A percentile compares a stretch with the other conserved stretches of the same genome.
Evolutionary conservation across 495 filamentous ascomycete species (phyloP).

Genomic region (Cercophora samala): DNA sequence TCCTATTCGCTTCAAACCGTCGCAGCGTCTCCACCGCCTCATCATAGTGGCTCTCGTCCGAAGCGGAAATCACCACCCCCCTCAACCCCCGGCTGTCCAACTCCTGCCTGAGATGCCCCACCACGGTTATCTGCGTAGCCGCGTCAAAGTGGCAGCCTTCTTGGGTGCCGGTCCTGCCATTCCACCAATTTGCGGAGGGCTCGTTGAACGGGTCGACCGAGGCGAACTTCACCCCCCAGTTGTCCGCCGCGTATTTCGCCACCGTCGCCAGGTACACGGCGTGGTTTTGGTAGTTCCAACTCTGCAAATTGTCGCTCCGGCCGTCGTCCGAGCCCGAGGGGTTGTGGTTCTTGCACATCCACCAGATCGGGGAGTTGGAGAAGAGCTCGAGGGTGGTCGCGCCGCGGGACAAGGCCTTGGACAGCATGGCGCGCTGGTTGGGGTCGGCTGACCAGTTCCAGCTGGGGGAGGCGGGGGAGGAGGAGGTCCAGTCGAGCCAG

Average conservation of each 20-base stretch:
- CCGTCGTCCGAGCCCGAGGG: conserved; percentile 35
- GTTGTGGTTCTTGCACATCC: conserved; percentile 42
- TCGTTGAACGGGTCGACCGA: conserved; percentile 42
- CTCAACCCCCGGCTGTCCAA: conserved; percentile 31
- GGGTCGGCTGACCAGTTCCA: conserved; percentile 37
- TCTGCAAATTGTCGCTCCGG: conserved; percentile 34
- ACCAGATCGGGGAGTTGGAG: conserved; percentile 43
- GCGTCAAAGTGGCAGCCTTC: conserved; percentile 38
- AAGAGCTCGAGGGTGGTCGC: conserved; percentile 40
- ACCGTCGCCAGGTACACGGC: conserved; percentile 41
- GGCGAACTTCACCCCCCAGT: conserved; percentile 35
- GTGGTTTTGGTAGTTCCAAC: conserved; percentile 38
- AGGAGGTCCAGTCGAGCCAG: conserved; percentile 36
- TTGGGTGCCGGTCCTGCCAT: conserved; percentile 34
- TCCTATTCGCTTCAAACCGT: conserved; percentile 19
- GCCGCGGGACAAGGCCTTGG: conserved; percentile 32
- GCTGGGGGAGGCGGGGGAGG: conserved; percentile 26
- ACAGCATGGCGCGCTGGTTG: conserved; percentile 35
- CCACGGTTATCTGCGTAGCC: conserved; percentile 28
- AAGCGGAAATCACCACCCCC: conserved; percentile 28
- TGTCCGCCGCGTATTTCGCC: conserved; percentile 35
- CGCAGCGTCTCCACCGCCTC: conserved; percentile 32
- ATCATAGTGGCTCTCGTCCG: conserved; percentile 36
- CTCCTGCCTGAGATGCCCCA: conserved; percentile 27
- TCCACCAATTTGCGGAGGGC: conserved; percentile 39